Base-by-base conservation (phyloP, 345 rosid genomes). In the Ceriops tagal region DNA sequence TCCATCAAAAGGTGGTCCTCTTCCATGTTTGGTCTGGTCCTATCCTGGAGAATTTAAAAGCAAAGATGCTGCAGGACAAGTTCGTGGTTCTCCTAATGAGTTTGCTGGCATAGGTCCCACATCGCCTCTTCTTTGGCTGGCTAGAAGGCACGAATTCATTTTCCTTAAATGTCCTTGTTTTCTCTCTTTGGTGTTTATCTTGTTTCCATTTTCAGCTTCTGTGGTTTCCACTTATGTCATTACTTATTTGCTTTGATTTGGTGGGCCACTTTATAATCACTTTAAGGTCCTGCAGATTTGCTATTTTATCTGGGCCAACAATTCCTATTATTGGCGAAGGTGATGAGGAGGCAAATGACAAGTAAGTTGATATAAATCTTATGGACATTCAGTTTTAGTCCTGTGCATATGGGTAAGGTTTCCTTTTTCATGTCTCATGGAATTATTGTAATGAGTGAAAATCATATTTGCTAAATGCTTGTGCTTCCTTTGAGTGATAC, bases 1-100 rank as follows among this genome's bases (percentile, higher is more conserved):
- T 86, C 88, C 93, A 22, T 76, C 83, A 65, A 90, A 87, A 76
- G 99, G 90, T 34, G 98, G 96, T 28, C 93, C 99, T 65, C 93
- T 95, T 68, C 97, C 97, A 62, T 95, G 98, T 79, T 75, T 95
- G 61, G 80, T 92, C 58, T 95, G 99, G 99, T 95, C 99, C 58
- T 92, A 95, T 55, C 98, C 98, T 52, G 98, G 99, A 73, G 99
- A 95, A 82, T 95, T 95, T 76, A 95, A 95, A 80, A 95, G 96
- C 88, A 95, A 92, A 88, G 97, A 92, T 79, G 98, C 99, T 77
- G 99, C 99, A 55, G 83, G 99, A 65, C 99, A 95, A 85, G 97
- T 95, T 70, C 98, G 99, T 64, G 97, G 99, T 82, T 95, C 99
- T 78, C 99, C 99, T 75, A 95, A 92, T 86, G 93, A 87, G 78